phyloP scores from a whole-genome alignment of 2,329 filamentous ascomycete species.

The Claviceps fusiformis region DNA sequence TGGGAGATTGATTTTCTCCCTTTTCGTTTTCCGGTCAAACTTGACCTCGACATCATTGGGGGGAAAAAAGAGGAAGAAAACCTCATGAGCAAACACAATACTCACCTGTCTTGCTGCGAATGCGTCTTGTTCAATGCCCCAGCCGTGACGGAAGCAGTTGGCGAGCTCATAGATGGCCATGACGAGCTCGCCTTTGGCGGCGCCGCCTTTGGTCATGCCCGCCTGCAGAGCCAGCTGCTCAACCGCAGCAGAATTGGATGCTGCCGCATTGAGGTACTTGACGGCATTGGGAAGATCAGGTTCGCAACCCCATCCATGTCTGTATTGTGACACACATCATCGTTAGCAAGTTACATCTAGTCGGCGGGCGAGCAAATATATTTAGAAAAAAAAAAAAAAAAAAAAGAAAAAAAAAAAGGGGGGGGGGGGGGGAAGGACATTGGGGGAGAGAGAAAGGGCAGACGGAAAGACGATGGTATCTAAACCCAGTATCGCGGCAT shows the following conservation, averaged over 20 bases:
- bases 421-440: no score
- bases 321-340: constrained; percentile 19
- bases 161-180: constrained; percentile 92
- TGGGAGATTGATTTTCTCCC: no score
- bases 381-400: constrained; percentile 8
- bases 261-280: constrained; percentile 74
- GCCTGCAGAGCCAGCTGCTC: constrained; percentile 75
- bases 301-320: constrained; percentile 85
- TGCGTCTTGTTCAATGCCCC: constrained; percentile 79
- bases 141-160: constrained; percentile 86
- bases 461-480: constrained; percentile 17
- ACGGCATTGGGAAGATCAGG: constrained; percentile 62
- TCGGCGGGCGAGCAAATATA: background rate
- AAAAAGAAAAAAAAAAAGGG: no score
- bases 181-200: constrained; percentile 90
- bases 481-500: constrained; percentile 27
- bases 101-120: constrained; percentile 63
- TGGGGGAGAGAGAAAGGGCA: background rate
- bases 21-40: background rate
- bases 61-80: background rate
- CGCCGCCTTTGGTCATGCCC: constrained; percentile 83
- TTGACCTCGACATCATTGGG: background rate
- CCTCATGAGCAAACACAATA: constrained; percentile 14
- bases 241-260: constrained; percentile 76
- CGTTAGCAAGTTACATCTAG: background rate